Conservation (phyloP, 805 yeast genomes). For the Cyberlindnera bimundalis region DNA sequence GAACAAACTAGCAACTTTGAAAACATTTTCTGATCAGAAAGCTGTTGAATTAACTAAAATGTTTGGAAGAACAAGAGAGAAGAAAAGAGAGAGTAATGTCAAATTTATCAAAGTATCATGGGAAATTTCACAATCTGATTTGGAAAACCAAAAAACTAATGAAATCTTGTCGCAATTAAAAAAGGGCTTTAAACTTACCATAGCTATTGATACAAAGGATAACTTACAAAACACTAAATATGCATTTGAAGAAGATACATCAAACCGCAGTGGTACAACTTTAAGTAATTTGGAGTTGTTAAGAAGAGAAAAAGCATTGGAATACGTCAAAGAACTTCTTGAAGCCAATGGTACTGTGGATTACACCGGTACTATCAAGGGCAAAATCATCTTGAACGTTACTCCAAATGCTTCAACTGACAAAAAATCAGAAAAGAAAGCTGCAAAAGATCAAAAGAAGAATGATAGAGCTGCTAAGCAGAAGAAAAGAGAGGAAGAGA, state of each 20-base stretch:
- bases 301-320: slow-evolving; percentile 33
- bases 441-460: slow-evolving; percentile 16
- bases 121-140: slow-evolving; percentile 53
- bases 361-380: slow-evolving; percentile 29
- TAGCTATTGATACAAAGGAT: slow-evolving; percentile 39
- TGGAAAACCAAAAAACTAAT: slow-evolving; percentile 47
- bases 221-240: slow-evolving; percentile 19
- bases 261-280: slow-evolving; percentile 12
- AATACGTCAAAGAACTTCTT: slow-evolving; percentile 28
- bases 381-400: slow-evolving; percentile 27
- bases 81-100: slow-evolving; percentile 31
- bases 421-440: slow-evolving; percentile 17
- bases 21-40: slow-evolving; percentile 26
- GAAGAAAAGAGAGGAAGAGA: slow-evolving; percentile 24
- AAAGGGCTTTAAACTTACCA: slow-evolving; percentile 37
- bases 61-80: slow-evolving; percentile 27
- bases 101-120: slow-evolving; percentile 51
- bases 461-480: slow-evolving; percentile 26
- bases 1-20: slow-evolving; percentile 25
- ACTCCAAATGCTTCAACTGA: slow-evolving; percentile 24
- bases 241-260: slow-evolving; percentile 19
- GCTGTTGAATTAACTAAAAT: slow-evolving; percentile 21
- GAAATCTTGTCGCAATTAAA: slow-evolving; percentile 45
- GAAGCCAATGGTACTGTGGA: slow-evolving; percentile 26
- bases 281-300: slow-evolving; percentile 32